Evolutionary conservation across 2,329 filamentous ascomycete species (phyloP), one percentile per base, ranked within the genome.

Genomic region (Raffaelea deltoideospora): DNA sequence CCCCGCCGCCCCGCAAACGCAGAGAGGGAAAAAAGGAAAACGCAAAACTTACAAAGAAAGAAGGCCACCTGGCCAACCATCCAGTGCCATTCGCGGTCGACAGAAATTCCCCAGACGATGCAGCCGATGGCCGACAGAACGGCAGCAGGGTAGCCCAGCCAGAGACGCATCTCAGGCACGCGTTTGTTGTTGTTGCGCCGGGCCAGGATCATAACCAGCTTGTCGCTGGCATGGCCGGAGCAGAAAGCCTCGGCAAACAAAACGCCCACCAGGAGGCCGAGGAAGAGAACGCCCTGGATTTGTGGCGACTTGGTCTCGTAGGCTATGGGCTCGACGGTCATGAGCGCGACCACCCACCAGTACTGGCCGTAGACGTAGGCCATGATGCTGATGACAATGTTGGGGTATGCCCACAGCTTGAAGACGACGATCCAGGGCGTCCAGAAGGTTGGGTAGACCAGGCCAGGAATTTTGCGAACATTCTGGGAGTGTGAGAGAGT

Each of bases 61-160:
- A 74, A 65, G 1, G 64, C 66, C 4, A 71, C 51, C 41, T 74
- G 67, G 2, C 67, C 69, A 0, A 70, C 61, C 26, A 70, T 66
- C 66, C 67, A 73, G 48, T 73, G 68, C 45, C 65, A 70, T 1
- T 48, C 48, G 29, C 54, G 56, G 40, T 72, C 67, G 13, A 73
- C 53, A 35, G 64, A 69, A 30, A 72, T 47, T 0, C 69, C 69
- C 69, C 69, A 74, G 33, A 73, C 32, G 23, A 70, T 55, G 24
- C 68, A 48, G 1, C 69, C 69, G 7, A 68, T 48, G 15, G 60
- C 57, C 1, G 59, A 67, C 10, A 69, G 39, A 5, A 64, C 9
- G 3, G 61, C 57, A 11, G 65, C 68, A 7, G 69, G 69, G 49
- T 71, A 72, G 3, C 58, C 60, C 11, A 72, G 49, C 66, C 67